phyloP scores from a whole-genome alignment of 345 rosid species.

The Eutrema japonicum region DNA sequence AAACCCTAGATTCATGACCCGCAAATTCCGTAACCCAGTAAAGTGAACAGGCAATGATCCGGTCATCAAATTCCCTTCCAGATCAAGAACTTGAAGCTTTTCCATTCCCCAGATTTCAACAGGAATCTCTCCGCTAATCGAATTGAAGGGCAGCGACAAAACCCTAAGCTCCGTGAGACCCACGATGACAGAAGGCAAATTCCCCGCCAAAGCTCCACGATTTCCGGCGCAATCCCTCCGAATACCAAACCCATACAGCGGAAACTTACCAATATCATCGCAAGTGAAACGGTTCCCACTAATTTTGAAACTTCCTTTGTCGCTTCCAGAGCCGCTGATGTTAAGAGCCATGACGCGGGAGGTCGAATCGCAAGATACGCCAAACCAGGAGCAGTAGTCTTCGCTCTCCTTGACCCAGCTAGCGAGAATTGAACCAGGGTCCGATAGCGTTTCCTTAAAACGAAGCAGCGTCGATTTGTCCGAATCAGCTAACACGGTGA shows the following conservation, averaged over 20 bases:
- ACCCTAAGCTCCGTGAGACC: conserved; percentile 68
- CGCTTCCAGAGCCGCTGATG: conserved; percentile 60
- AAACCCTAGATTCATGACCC: conserved; percentile 81
- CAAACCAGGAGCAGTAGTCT: conserved; percentile 68
- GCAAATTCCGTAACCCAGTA: conserved; percentile 56
- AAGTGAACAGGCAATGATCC: conserved; percentile 63
- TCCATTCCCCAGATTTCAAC: conserved; percentile 74
- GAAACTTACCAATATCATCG: conserved; percentile 59
- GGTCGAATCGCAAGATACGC: conserved; percentile 65
- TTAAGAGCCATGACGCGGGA: conserved; percentile 74
- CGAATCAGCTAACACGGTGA: conserved; percentile 46
- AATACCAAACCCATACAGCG: conserved; percentile 73
- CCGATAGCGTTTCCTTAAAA: conserved; percentile 71
- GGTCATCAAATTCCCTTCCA: conserved; percentile 64
- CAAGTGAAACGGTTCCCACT: conserved; percentile 52
- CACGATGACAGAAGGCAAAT: conserved; percentile 55
- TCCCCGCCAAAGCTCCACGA: conserved; percentile 64
- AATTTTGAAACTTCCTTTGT: conserved; percentile 50
- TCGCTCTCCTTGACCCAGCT: conserved; percentile 58
- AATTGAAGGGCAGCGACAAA: conserved; percentile 79
- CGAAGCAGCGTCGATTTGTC: conserved; percentile 69
- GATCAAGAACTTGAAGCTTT: conserved; percentile 85
- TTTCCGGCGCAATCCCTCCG: conserved; percentile 60
- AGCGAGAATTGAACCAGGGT: conserved; percentile 63
- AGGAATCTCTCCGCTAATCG: conserved; percentile 69